phyloP scores from a whole-genome alignment of 257 asterid species.

The Ajuga chamaepitys region DNA sequence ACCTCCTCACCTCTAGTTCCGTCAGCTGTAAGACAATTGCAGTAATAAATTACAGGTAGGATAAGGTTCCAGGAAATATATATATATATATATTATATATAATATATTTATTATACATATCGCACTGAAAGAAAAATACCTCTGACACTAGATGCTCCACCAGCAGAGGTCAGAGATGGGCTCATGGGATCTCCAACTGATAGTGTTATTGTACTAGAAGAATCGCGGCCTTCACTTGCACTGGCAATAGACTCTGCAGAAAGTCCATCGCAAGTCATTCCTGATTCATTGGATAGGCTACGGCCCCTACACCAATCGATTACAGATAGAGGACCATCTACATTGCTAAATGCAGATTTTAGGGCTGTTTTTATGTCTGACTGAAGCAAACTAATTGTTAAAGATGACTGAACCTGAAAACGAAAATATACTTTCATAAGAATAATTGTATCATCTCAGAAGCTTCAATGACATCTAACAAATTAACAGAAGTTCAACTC shows the following conservation, averaged over 20 bases:
- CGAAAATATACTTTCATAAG: conserved; percentile 9
- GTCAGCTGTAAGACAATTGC: conserved; percentile 41
- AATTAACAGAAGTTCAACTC: neutral
- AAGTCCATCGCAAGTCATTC: conserved; percentile 61
- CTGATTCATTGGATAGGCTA: conserved; percentile 62
- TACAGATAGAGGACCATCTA: conserved; percentile 91
- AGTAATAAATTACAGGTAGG: conserved; percentile 16
- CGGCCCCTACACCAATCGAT: conserved; percentile 98
- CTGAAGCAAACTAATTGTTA: conserved; percentile 76
- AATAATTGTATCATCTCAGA: conserved; percentile 5
- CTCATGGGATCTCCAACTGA: conserved; percentile 90
- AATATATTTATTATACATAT: neutral
- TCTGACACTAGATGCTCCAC: conserved; percentile 51
- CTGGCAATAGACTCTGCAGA: conserved; percentile 91
- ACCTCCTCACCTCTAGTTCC: conserved; percentile 67
- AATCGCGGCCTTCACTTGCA: conserved; percentile 90
- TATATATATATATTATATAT: no score
- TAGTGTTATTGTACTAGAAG: conserved; percentile 67
- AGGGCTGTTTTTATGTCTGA: conserved; percentile 88
- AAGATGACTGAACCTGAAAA: conserved; percentile 91
- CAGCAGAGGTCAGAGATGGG: conserved; percentile 66
- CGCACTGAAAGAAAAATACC: conserved; percentile 32
- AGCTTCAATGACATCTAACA: neutral
- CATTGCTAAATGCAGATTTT: conserved; percentile 83
- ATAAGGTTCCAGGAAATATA: conserved; percentile 6